phyloP scores from a whole-genome alignment of 208 protist species.

The Porcisia hertigi region DNA sequence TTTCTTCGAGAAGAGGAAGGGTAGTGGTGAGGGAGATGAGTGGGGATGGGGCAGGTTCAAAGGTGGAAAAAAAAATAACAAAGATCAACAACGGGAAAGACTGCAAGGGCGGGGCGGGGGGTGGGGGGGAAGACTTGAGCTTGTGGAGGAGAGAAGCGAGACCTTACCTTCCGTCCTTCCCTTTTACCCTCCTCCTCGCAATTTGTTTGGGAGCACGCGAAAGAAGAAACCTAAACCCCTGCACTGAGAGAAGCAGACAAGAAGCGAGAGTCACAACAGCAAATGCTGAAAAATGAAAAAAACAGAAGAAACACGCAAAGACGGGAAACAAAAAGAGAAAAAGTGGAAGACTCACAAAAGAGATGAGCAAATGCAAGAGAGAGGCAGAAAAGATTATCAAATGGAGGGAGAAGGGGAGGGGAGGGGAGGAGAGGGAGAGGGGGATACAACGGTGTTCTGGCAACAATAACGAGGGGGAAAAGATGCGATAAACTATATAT shows the following conservation, averaged over 20 bases:
- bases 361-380: background rate
- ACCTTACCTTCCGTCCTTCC: no score
- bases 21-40: background rate
- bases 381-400: constrained; percentile 7
- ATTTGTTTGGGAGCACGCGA: no score
- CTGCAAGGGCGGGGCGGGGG: no score
- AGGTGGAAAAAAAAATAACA: background rate
- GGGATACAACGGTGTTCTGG: background rate
- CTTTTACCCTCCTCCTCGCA: no score
- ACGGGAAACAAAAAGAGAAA: background rate
- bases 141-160: no score
- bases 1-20: background rate
- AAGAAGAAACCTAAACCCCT: background rate
- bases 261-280: no score
- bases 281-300: background rate
- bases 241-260: background rate
- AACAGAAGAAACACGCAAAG: background rate
- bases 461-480: background rate
- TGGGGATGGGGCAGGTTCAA: background rate
- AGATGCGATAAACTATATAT: background rate
- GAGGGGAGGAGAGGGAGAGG: constrained; percentile 1
- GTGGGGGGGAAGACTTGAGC: no score
- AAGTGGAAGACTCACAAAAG: constrained; percentile 2
- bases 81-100: no score
- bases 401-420: background rate